Percentiles rank a stretch among this genome's conserved stretches.
These are phyloP conservation scores for Syzygium syzygioides DNA, from an alignment of 441 rosid species.

Conservation along the genomic window DNA sequence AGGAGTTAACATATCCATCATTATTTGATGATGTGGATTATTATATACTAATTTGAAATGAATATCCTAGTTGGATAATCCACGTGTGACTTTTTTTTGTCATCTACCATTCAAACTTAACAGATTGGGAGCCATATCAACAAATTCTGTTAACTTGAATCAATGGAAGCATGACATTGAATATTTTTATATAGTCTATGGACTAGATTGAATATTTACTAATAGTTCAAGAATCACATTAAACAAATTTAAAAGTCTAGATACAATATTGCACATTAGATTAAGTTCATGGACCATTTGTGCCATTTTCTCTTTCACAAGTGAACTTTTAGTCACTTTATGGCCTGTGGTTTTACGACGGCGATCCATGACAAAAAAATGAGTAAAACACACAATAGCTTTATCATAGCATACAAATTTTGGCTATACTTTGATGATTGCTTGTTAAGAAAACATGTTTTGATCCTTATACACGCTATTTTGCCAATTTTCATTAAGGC, in stretches of 20 bases:
- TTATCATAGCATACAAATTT: neutral
- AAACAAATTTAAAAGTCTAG: no score
- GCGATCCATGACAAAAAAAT: neutral
- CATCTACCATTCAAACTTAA: neutral
- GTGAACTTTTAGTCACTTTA: neutral
- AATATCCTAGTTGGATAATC: neutral
- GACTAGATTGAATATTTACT: neutral
- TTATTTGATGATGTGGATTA: neutral
- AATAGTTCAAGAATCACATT: no score
- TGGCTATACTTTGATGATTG: neutral
- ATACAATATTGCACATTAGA: no score
- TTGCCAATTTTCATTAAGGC: neutral
- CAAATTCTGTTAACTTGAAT: neutral
- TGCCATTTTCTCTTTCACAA: no score
- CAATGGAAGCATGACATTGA: neutral
- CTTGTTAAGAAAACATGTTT: neutral
- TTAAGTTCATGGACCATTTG: no score
- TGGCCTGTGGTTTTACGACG: neutral
- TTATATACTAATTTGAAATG: neutral
- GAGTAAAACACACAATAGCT: neutral
- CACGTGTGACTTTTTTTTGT: neutral
- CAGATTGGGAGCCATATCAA: neutral
- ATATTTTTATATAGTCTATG: no score
- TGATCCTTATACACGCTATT: neutral
- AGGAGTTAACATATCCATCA: neutral